Evolutionary conservation across 2,329 filamentous ascomycete genomes (phyloP), one percentile per base, ranked within the genome.

Genomic region (Stagonosporopsis chrysanthemi): DNA sequence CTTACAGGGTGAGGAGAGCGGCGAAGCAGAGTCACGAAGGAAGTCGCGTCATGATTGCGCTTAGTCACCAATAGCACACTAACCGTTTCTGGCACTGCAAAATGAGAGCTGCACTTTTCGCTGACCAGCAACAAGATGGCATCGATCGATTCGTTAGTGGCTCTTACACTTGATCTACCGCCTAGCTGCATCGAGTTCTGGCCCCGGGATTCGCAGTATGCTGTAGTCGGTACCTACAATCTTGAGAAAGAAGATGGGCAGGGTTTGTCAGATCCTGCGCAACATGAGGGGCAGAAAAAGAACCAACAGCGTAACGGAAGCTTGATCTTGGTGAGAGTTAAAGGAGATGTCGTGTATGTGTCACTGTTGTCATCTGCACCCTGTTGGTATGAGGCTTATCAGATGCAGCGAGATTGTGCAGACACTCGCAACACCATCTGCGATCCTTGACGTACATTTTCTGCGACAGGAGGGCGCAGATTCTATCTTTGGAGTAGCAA

Each of bases 361-460:
- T 29, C 4, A 12, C n/a, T 26, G 3, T 14, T 14, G 8, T 41
- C 12, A 33, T 19, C 7, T 2, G 4, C 5, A 9, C 26, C 38
- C 14, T n/a, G 38, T 22, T 7, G 35, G 24, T 6, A 15, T 22
- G 29, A 31, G 15, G 22, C 62, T 49, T 7, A 44, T 28, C 5
- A 33, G 14, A 7, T 9, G 15, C 56, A 70, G 68, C 54, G 52
- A 68, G 19, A 66, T 83, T 53, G 68, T 88, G 4, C 85, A 91
- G 69, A 88, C 83, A 1, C 62, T 88, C 4, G 69, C 79, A 5
- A 86, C 90, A 22, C 84, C 87, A 4, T 91, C 88, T 49, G 93
- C 91, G 6, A 84, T 97, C 26, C 83, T 97, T 50, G 93, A 97
- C 72, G 80, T 97, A 28, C 91, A 93, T 66, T 98, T 97, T 74